A percentile compares a stretch with the other conserved stretches of the same genome.
These are phyloP conservation scores for Bruguiera parviflora DNA, from an alignment of 345 rosid species.

Conservation along the genomic window DNA sequence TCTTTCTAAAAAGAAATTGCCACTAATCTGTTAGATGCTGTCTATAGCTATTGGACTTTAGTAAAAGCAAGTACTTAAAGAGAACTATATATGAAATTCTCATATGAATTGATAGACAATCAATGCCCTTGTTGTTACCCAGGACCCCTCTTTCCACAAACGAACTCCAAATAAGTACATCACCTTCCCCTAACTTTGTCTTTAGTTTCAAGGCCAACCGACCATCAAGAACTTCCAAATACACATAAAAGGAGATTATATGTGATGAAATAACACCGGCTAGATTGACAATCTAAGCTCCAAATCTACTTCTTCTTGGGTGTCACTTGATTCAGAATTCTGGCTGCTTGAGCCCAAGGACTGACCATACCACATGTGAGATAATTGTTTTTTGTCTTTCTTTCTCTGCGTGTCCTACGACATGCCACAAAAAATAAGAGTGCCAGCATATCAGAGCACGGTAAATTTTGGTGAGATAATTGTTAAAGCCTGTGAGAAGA, in stretches of 20 bases:
- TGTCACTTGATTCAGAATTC: slow-evolving; percentile 65
- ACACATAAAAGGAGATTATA: neutral
- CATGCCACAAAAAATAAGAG: neutral
- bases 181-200: neutral
- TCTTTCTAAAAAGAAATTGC: neutral
- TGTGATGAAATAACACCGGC: neutral
- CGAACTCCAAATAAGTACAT: slow-evolving; percentile 22
- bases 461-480: neutral
- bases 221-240: neutral
- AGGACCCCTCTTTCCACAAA: slow-evolving; percentile 14
- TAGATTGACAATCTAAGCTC: slow-evolving; percentile 79
- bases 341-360: slow-evolving; percentile 61
- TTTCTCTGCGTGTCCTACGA: slow-evolving; percentile 36
- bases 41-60: neutral
- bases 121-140: slow-evolving; percentile 15
- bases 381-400: slow-evolving; percentile 37
- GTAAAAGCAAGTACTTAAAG: neutral
- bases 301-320: slow-evolving; percentile 81
- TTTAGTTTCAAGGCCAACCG: slow-evolving; percentile 1
- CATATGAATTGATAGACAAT: slow-evolving; percentile 20
- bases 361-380: too few species aligned
- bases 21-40: neutral
- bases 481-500: neutral
- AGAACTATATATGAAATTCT: slow-evolving; percentile 1
- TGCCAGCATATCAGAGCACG: too few species aligned